phyloP scores from a whole-genome alignment of 192 early-diverging fungal genomes.

The Coemansia reversa region DNA sequence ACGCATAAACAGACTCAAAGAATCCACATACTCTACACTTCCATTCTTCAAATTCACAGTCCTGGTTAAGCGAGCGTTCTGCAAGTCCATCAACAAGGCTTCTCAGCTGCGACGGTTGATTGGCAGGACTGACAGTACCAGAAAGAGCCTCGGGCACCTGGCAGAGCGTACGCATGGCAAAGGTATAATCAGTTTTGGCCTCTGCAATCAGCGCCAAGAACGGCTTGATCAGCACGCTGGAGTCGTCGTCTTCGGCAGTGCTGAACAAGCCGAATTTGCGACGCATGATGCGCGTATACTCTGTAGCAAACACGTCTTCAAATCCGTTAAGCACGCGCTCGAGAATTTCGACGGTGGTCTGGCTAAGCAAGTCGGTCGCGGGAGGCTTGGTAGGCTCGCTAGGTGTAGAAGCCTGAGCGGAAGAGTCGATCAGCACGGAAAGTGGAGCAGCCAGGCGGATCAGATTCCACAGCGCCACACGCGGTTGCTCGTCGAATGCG shows the following conservation, averaged over 20 bases:
- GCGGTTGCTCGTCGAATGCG: conserved; percentile 74
- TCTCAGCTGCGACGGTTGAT: conserved; percentile 4
- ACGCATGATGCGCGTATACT: conserved; percentile 63
- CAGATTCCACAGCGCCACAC: conserved; percentile 80
- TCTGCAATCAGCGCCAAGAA: conserved; percentile 65
- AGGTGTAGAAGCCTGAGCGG: conserved; percentile 1
- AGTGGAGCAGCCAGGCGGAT: conserved; percentile 66
- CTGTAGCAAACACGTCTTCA: conserved; percentile 45
- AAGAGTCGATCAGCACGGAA: conserved; percentile 62
- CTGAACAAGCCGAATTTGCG: conserved; percentile 57
- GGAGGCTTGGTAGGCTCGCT: no score
- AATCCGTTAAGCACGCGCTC: conserved; percentile 56
- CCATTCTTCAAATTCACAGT: conserved; percentile 14
- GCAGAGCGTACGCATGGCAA: conserved; percentile 71
- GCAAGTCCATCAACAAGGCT: conserved; percentile 13
- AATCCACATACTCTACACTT: conserved; percentile 23
- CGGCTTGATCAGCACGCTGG: conserved; percentile 62
- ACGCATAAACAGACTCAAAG: conserved; percentile 55
- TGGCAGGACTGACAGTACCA: conserved; percentile 10
- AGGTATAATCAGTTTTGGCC: conserved; percentile 68
- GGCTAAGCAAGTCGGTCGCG: conserved; percentile 14
- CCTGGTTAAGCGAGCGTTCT: conserved; percentile 22
- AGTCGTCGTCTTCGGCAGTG: conserved; percentile 51
- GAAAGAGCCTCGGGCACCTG: conserved; percentile 46
- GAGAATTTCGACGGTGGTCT: conserved; percentile 31